Conservation (phyloP, 305 asterid genomes). For the Fraxinus albicans region DNA sequence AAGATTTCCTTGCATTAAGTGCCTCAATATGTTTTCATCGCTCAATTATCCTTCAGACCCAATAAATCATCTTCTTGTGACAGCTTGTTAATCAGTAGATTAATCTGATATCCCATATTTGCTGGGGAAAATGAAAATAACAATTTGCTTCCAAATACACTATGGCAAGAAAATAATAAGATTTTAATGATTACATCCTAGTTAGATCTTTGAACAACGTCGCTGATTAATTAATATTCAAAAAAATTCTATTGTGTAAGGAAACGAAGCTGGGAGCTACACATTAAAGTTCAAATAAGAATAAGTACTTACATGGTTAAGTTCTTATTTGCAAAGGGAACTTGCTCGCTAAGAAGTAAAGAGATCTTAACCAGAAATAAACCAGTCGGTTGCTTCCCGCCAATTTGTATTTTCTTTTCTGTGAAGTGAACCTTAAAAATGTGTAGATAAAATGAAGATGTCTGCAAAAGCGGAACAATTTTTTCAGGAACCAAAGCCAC, state of each 20-base stretch:
- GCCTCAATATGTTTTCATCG: neutral
- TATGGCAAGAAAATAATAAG: neutral
- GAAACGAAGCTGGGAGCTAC: conserved; percentile 14
- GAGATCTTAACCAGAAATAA: conserved; percentile 68
- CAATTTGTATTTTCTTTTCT: conserved; percentile 73
- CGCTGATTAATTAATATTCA: neutral
- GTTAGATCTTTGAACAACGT: conserved; percentile 1
- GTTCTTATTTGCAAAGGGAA: conserved; percentile 71
- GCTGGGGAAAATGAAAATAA: neutral
- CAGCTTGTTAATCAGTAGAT: neutral
- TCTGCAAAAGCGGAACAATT: conserved; percentile 53
- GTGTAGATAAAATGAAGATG: conserved; percentile 82
- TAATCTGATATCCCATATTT: neutral
- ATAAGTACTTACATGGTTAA: conserved; percentile 71
- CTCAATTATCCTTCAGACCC: neutral
- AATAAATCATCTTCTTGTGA: neutral
- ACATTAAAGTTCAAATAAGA: conserved; percentile 3
- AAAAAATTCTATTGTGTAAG: conserved; percentile 10
- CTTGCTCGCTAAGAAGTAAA: conserved; percentile 77
- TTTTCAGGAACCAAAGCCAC: conserved; percentile 22
- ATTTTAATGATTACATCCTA: neutral
- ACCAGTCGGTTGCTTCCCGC: conserved; percentile 94
- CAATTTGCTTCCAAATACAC: neutral
- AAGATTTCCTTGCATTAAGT: neutral
- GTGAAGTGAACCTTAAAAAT: conserved; percentile 82